Conservation (phyloP, 1,139 yeast species). For the Lizanozyma gosingica region DNA sequence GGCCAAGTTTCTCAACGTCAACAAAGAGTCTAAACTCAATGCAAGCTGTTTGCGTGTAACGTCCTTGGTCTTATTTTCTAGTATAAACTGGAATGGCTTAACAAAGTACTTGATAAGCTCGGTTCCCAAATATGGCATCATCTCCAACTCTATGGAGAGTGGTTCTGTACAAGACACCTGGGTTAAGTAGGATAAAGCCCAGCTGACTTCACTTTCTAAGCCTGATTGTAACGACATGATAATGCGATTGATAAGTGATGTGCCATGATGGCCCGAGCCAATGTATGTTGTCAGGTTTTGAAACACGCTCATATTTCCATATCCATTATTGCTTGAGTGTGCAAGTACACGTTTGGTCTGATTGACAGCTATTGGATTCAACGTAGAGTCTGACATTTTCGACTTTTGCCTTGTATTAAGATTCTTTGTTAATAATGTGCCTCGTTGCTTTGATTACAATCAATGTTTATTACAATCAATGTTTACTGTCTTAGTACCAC, state of each 20-base stretch:
- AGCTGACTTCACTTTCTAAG: constrained; percentile 49
- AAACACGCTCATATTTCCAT: neutral
- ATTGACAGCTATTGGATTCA: neutral
- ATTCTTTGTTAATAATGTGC: no score
- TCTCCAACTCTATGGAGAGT: constrained; percentile 38
- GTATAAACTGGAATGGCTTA: constrained; percentile 16
- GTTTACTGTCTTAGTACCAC: no score
- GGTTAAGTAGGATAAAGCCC: constrained; percentile 57
- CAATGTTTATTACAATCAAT: no score
- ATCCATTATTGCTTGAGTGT: neutral
- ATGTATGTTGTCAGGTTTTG: neutral
- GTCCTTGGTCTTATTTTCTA: constrained; percentile 10
- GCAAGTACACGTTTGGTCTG: neutral
- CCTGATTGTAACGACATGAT: constrained; percentile 42
- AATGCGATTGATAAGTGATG: neutral
- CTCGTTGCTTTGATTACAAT: no score
- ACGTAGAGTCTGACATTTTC: neutral
- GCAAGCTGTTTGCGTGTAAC: constrained; percentile 28
- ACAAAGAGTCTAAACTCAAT: constrained; percentile 50
- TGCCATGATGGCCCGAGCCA: neutral
- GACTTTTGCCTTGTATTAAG: no score
- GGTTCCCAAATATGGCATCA: constrained; percentile 39
- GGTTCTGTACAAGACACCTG: constrained; percentile 47
- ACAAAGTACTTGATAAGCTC: constrained; percentile 39
- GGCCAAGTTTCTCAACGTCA: constrained; percentile 69